Evolutionary conservation across 2,329 filamentous ascomycete species (phyloP).

Genomic region (Verticillium longisporum): DNA sequence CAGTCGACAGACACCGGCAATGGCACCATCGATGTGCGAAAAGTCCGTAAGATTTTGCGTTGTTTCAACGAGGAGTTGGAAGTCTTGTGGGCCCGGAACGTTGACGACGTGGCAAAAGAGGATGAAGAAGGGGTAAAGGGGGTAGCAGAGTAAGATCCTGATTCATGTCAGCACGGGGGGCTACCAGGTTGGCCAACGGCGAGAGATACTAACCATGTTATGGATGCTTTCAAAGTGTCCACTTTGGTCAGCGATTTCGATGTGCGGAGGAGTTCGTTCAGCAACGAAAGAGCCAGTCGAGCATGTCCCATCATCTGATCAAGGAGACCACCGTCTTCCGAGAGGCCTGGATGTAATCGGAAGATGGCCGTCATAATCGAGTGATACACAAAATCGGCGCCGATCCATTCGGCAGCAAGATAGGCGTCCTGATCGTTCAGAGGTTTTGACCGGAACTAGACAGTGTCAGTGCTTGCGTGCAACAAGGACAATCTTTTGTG

Average conservation of each 20-base stretch:
- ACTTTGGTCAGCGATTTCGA: neutral
- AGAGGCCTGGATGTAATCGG: neutral
- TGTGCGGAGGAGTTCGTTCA: neutral
- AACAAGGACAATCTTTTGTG: neutral
- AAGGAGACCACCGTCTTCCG: neutral
- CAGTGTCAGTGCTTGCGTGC: neutral
- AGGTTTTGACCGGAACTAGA: neutral
- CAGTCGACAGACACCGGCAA: neutral
- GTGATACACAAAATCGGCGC: neutral
- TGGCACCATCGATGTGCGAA: neutral
- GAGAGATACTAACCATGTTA: neutral
- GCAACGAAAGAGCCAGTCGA: neutral
- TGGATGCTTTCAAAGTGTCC: neutral
- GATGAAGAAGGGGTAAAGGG: constrained; percentile 1
- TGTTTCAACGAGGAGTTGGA: neutral
- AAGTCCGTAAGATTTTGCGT: neutral
- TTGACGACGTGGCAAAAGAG: constrained; percentile 2
- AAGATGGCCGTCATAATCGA: constrained; percentile 1
- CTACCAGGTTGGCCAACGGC: too few relatives aligned
- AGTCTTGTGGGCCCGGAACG: neutral
- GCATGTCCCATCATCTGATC: constrained; percentile 1
- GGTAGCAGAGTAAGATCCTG: neutral
- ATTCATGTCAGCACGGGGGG: neutral
- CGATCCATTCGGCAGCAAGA: neutral
- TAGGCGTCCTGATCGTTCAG: neutral